Evolutionary conservation across 2,329 filamentous ascomycete species (phyloP), one percentile per base, ranked within the genome.

Genomic region (Fusarium miscanthi): DNA sequence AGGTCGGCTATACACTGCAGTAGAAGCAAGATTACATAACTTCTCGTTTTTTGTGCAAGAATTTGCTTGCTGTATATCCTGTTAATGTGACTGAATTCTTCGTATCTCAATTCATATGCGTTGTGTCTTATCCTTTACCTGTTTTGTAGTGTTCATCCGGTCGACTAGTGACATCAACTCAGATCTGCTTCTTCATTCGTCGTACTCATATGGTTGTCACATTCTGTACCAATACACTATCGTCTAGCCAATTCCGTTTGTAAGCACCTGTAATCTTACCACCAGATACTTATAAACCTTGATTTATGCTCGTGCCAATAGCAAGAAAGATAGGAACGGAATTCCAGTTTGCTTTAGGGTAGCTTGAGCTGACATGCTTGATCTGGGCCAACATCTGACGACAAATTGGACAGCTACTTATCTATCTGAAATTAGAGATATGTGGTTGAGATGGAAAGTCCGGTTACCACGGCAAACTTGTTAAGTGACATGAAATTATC

Each of bases 221-320:
- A 73, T 33, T 49, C 46, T 33, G 21, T 19, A 19, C 16, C 16
- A 17, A 31, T 35, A 8, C 33, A 41, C 27, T n/a, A 56, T 30
- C 49, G 23, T 43, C 59, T 62, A 40, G 48, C 27, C 40, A 48
- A 62, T 49, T 17, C 46, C 51, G 31, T 35, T 40, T 73, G 42
- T 72, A 35, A 25, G 31, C 7, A 14, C n/a, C 23, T 37, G 17
- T 60, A 54, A 33, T n/a, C 21, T 30, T 54, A 41, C 56, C 27
- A 3, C 11, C 40, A 19, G 30, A 19, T 37, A 38, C 16, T 27
- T 37, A 49, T 25, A 73, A 10, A 42, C 72, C 43, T 63, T 63
- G 35, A 69, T 69, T 48, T 59, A 59, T 31, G 49, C 31, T 30
- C 59, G 25, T 63, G 63, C 43, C 70, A 75, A 51, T 64, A 60